A percentile compares a stretch with the other conserved stretches of the same genome.
Evolutionary conservation across 1,139 yeast genomes (phyloP).

Genomic region (Suhomyces taliae): DNA sequence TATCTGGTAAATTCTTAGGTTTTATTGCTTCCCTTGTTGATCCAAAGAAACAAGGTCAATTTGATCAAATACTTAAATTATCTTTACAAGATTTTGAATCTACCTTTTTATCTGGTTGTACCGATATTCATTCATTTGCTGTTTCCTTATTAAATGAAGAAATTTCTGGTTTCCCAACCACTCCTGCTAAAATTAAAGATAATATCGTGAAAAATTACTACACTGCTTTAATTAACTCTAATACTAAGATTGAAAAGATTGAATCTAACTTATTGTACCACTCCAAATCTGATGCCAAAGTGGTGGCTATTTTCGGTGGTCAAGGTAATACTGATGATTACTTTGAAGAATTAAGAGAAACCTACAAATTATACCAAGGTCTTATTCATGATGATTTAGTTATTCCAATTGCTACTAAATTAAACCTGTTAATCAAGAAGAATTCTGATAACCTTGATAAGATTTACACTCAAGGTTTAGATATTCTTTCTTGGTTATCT

Average conservation of each 20-base stretch:
- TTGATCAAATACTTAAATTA: conserved; percentile 66
- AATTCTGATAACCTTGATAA: conserved; percentile 62
- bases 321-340: conserved; percentile 98
- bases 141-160: conserved; percentile 56
- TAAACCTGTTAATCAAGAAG: conserved; percentile 67
- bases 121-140: conserved; percentile 90
- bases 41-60: conserved; percentile 44
- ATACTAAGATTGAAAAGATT: conserved; percentile 23
- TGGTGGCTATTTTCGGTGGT: conserved; percentile 94
- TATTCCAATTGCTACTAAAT: conserved; percentile 63
- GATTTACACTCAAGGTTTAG: conserved; percentile 91
- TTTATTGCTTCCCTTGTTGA: conserved; percentile 64
- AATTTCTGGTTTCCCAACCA: conserved; percentile 55
- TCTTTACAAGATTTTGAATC: conserved; percentile 82
- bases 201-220: conserved; percentile 70
- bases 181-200: conserved; percentile 65
- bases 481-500: conserved; percentile 82
- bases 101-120: conserved; percentile 54
- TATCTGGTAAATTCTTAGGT: conserved; percentile 81
- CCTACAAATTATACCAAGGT: conserved; percentile 74
- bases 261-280: conserved; percentile 54
- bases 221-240: conserved; percentile 59
- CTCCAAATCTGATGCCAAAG: conserved; percentile 47
- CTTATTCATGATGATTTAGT: conserved; percentile 68
- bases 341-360: conserved; percentile 91